Evolutionary conservation across 495 filamentous ascomycete genomes (phyloP), one percentile per base, ranked within the genome.

Genomic region (Beverwykella pulmonaria): DNA sequence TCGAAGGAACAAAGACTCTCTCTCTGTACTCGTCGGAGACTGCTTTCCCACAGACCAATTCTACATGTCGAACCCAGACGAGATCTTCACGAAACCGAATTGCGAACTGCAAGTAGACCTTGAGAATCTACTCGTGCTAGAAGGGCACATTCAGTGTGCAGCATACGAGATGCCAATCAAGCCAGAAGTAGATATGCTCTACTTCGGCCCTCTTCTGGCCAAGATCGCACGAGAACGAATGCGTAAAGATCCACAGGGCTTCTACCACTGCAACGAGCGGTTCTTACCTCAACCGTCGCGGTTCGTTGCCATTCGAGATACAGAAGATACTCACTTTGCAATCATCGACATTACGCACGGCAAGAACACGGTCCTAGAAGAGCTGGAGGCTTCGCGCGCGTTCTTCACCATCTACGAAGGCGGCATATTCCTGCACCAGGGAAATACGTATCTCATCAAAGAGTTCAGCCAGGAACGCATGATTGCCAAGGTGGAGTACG

Each of bases 381-480:
- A 96, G 76, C 84, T 98, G n/a, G 94, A 98, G 75, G 92, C 92
- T 17, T 94, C 92, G 6, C 87, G 95, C 19, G 94, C 95, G 1
- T 92, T 92, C 77, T 97, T 98, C 78, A 95, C 92, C 44, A 86
- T 98, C 68, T 98, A 98, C 74, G 93, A 98, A 80, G 94, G 95
- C 27, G 94, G 91, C 59, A 97, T 99, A 67, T 99, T 96, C 82
- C 84, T 98, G 6, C 95, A 98, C 75, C 93, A 97, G 80, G 94
- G 94, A 58, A 84, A 86, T 61, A 94, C 87, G 1, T 99, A 96
- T 75, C 84, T 99, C 1, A 89, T 99, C 58, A 88, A 90, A 69
- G 91, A 97, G 71, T 90, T 98, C 73, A 88, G 87, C 72, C 87
- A 88, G 17, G 90, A 93, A 34, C 82, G 83, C 57, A 85, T 84